Base-by-base conservation (phyloP, 1,284 basidiomycete genomes). In the Irpex rosettiformis region DNA sequence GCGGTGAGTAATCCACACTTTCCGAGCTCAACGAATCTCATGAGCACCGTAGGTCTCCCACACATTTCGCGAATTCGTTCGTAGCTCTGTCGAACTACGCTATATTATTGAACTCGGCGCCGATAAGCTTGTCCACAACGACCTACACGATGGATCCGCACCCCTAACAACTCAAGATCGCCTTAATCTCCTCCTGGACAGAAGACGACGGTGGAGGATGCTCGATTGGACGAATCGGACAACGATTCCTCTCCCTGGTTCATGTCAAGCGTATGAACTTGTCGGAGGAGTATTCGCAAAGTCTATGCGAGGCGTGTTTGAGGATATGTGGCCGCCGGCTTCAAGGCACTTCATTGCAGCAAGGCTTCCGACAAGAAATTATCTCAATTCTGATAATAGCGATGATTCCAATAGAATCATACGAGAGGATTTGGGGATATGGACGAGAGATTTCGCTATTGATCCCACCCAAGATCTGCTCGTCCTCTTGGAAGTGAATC, bases 401-500 rank as follows among this genome's bases (percentile, higher is more conserved):
- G 69, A 67, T 1, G 61, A 55, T 7, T 64, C 60, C 11, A 16
- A 25, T 10, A 27, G 24, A 4, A 51, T 75, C 11, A 66, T 72
- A 1, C 63, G 70, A 21, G 68, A 76, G 0, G 75, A 82, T 45
- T 43, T 83, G 1, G 78, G 77, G 0, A 57, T 84, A 4, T 58
- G 69, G 10, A 73, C 77, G 42, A 72, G 80, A 43, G 84, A 86
- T 64, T 85, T 87, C 60, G 84, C 81, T 0, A 79, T 85, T n/a
- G 85, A 86, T 62, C 84, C 85, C 0, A 77, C 80, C 0, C 84
- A 85, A 65, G 82, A 86, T 63, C 64, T 87, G 51, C 71, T 87
- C 43, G 76, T 78, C 1, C 62, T 82, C 4, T 68, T 85, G 7
- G 76, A 77, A 60, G 69, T 67, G n/a, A 64, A 65, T 29, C 65